Conservation (phyloP, 805 yeast genomes). For the Lachancea sp. region DNA sequence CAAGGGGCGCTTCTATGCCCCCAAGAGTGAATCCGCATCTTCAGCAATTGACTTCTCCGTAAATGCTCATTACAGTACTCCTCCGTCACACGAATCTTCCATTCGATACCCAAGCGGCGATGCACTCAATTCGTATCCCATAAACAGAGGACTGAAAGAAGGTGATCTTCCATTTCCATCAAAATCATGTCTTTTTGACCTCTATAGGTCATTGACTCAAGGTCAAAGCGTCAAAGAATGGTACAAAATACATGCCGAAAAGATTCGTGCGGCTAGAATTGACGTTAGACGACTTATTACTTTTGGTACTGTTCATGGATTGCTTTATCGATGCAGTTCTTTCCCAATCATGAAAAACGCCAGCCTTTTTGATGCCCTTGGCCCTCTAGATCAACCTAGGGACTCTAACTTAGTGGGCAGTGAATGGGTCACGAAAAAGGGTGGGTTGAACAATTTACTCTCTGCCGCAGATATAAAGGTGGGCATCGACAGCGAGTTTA, state of each 20-base stretch:
- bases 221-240: slow-evolving; percentile 75
- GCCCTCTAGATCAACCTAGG: slow-evolving; percentile 11
- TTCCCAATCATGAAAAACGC: slow-evolving; percentile 52
- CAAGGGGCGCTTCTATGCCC: neutral
- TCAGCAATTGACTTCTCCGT: slow-evolving; percentile 1
- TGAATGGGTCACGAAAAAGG: slow-evolving; percentile 8
- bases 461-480: slow-evolving; percentile 32
- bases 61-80: slow-evolving; percentile 3
- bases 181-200: slow-evolving; percentile 57
- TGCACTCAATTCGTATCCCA: slow-evolving; percentile 3
- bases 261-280: slow-evolving; percentile 45
- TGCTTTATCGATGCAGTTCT: slow-evolving; percentile 73
- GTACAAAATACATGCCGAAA: slow-evolving; percentile 60
- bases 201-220: slow-evolving; percentile 72
- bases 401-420: slow-evolving; percentile 13
- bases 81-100: slow-evolving; percentile 6
- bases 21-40: neutral
- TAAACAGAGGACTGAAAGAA: slow-evolving; percentile 1
- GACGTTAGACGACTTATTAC: slow-evolving; percentile 81
- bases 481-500: slow-evolving; percentile 8
- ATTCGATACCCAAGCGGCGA: slow-evolving; percentile 5
- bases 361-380: slow-evolving; percentile 12
- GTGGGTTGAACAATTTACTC: slow-evolving; percentile 16
- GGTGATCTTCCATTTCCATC: slow-evolving; percentile 43
- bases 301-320: slow-evolving; percentile 77